These are phyloP conservation scores for Areca catechu DNA, from an alignment of 176 grass and related monocot species.

Conservation along the genomic window DNA sequence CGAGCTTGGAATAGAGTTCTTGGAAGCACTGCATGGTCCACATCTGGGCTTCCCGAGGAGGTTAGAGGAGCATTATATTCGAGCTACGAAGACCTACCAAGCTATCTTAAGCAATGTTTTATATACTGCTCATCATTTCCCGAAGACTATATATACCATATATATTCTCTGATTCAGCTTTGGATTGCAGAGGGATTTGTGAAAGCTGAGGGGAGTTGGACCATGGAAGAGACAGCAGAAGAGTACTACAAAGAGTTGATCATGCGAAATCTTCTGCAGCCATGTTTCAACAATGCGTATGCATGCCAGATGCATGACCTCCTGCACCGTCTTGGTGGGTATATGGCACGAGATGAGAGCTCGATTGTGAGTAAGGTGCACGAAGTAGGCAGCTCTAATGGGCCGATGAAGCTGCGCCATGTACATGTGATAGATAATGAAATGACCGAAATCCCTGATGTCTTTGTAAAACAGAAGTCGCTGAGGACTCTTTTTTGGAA, in stretches of 20 bases:
- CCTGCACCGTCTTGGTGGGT: slow-evolving; percentile 38
- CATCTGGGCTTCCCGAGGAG: slow-evolving; percentile 32
- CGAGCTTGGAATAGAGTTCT: slow-evolving; percentile 29
- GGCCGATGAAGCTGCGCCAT: slow-evolving; percentile 15
- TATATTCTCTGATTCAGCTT: slow-evolving; percentile 19
- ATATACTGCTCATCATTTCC: slow-evolving; percentile 61
- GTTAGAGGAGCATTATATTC: slow-evolving; percentile 13
- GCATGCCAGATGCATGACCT: slow-evolving; percentile 46
- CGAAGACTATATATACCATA: slow-evolving; percentile 4
- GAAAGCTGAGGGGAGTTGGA: slow-evolving; percentile 20
- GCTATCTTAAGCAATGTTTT: slow-evolving; percentile 67
- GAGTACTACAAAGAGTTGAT: too few relatives aligned
- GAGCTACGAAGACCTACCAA: slow-evolving; percentile 29
- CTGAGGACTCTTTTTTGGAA: slow-evolving; percentile 44
- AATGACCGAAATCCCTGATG: slow-evolving; percentile 23
- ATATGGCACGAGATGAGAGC: slow-evolving; percentile 37
- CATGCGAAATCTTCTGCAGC: slow-evolving; percentile 47
- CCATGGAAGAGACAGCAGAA: background rate
- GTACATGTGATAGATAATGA: slow-evolving; percentile 26
- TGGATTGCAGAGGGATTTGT: slow-evolving; percentile 64
- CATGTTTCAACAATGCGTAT: background rate
- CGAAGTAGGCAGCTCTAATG: slow-evolving; percentile 16
- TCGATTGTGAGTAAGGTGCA: background rate
- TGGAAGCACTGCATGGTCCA: slow-evolving; percentile 31
- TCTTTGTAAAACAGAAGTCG: slow-evolving; percentile 29